Conservation (phyloP, 148 eudicot genomes). For the Polygonum aviculare region DNA sequence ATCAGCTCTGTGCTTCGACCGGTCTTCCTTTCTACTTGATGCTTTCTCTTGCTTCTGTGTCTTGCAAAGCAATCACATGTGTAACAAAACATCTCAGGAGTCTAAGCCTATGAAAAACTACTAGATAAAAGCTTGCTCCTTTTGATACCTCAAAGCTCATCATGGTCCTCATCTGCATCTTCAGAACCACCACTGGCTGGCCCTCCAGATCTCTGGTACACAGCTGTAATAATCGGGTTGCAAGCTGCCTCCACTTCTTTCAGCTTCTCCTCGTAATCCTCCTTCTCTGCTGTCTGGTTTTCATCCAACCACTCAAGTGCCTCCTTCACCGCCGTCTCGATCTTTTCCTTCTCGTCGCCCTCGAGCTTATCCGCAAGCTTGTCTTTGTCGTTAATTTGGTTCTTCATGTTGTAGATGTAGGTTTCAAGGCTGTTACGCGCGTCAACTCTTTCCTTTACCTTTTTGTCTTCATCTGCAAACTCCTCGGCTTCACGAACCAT, state of each 20-base stretch:
- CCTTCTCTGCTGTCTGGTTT: conserved; percentile 20
- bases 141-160: conserved; percentile 9
- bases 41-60: neutral
- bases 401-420: conserved; percentile 20
- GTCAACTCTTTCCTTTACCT: conserved; percentile 11
- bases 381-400: conserved; percentile 15
- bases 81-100: neutral
- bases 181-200: neutral
- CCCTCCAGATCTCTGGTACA: conserved; percentile 10
- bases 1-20: neutral
- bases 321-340: conserved; percentile 18
- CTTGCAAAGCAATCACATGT: neutral
- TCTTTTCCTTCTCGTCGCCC: conserved; percentile 20
- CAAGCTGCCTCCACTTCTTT: conserved; percentile 18
- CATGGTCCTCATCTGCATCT: conserved; percentile 14
- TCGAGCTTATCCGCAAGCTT: conserved; percentile 20
- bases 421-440: conserved; percentile 15
- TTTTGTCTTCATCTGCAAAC: conserved; percentile 13
- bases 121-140: neutral
- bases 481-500: conserved; percentile 12
- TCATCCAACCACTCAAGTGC: conserved; percentile 25
- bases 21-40: neutral
- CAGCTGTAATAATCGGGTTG: conserved; percentile 18
- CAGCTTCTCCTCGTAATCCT: conserved; percentile 19
- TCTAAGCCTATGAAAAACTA: neutral